These are phyloP conservation scores for Nicotiana noctiflora DNA, from an alignment of 257 asterid genomes.

Conservation along the genomic window DNA sequence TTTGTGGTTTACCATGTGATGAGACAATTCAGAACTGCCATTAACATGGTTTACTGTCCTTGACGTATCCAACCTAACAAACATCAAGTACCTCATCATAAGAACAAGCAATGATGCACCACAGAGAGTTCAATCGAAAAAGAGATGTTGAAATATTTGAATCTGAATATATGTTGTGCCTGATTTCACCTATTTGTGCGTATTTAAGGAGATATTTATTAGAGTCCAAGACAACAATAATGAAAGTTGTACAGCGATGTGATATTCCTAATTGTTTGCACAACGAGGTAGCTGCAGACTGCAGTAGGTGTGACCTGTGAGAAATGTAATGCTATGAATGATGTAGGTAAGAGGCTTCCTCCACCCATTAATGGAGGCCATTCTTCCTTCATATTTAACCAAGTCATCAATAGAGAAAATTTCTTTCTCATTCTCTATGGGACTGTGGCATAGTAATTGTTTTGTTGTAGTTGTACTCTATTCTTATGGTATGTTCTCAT, in stretches of 20 bases:
- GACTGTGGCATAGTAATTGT: neutral
- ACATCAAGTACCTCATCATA: neutral
- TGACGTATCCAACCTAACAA: constrained; percentile 47
- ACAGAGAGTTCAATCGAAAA: neutral
- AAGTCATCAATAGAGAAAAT: neutral
- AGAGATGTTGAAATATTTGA: neutral
- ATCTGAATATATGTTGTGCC: neutral
- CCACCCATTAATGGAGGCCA: constrained; percentile 3
- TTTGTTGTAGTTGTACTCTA: neutral
- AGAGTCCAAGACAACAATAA: neutral
- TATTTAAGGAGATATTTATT: neutral
- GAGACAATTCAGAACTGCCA: constrained; percentile 30
- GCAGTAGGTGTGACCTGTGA: neutral
- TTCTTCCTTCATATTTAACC: neutral
- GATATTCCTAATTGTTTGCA: neutral
- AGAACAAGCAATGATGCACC: neutral
- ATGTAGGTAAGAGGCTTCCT: neutral
- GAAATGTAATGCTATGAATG: neutral
- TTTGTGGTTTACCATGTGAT: constrained; percentile 33
- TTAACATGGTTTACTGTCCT: constrained; percentile 31
- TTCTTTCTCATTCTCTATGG: too few relatives aligned
- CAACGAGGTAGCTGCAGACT: neutral
- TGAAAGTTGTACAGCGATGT: neutral
- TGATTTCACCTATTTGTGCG: neutral
- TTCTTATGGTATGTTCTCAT: neutral